Evolutionary conservation across 1,139 yeast genomes (phyloP).

Genomic region (Yamadazyma sp.): DNA sequence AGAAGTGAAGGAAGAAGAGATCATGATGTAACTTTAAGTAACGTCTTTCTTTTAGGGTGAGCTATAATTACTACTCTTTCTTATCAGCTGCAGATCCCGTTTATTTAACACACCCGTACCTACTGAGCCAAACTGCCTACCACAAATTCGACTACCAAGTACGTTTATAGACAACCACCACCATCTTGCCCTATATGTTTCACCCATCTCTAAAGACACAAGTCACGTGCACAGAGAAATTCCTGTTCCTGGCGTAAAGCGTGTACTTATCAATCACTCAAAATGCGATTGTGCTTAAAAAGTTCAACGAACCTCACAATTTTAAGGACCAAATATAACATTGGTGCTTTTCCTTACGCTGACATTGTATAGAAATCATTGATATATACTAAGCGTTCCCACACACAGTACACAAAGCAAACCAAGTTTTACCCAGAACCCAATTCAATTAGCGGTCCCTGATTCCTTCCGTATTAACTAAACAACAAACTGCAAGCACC

Average conservation of each 20-base stretch:
- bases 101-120: too few species aligned
- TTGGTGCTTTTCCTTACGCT: not conserved
- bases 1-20: conserved; percentile 7
- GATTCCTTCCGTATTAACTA: not conserved
- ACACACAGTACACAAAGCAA: not conserved
- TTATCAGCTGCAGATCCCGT: too few species aligned
- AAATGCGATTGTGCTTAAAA: not conserved
- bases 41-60: too few species aligned
- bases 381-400: not conserved
- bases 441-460: too few species aligned
- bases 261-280: conserved; percentile 2
- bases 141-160: too few species aligned
- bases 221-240: too few species aligned
- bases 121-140: too few species aligned
- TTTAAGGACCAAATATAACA: conserved; percentile 1
- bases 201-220: too few species aligned
- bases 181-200: too few species aligned
- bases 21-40: conserved; percentile 2
- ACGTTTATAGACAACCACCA: too few species aligned
- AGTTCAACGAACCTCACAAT: not conserved
- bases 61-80: not conserved
- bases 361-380: not conserved
- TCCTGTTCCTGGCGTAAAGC: too few species aligned
- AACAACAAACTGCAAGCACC: not conserved
- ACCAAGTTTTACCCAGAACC: not conserved